A percentile compares a stretch with the other conserved stretches of the same genome.
Evolutionary conservation across 106 monocot species (phyloP).

Genomic region (Dendrobium catenatum): DNA sequence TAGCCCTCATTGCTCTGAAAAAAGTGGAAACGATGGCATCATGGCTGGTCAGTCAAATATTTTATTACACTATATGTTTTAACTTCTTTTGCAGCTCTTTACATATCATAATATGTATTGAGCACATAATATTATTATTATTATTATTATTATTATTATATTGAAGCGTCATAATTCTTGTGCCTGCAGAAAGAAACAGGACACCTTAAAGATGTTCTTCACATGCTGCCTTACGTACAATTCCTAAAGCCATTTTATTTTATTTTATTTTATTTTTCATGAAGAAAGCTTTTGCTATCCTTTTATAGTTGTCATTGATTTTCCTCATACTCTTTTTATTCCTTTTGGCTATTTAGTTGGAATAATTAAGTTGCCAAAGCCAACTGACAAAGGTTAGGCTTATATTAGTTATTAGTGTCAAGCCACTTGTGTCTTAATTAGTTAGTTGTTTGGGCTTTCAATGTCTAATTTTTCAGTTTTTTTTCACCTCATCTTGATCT

Average conservation of each 20-base stretch:
- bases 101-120: too few species aligned
- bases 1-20: neutral
- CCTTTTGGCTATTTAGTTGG: too few species aligned
- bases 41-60: neutral
- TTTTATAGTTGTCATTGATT: slow-evolving; percentile 3
- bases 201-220: neutral
- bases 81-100: neutral
- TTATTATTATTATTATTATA: too few species aligned
- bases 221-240: neutral
- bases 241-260: neutral
- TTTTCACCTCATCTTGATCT: too few species aligned
- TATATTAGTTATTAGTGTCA: neutral
- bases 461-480: too few species aligned
- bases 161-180: too few species aligned
- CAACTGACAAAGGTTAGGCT: neutral
- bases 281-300: neutral
- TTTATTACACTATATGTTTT: neutral
- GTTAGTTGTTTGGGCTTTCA: too few species aligned
- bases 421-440: too few species aligned
- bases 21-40: too few species aligned
- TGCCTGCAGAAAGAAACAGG: too few species aligned
- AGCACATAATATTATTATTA: too few species aligned
- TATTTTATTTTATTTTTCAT: neutral
- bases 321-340: neutral
- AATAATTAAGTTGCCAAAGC: too few species aligned